A percentile compares a stretch with the other conserved stretches of the same genome.
These are phyloP conservation scores for Ganoderma sp. DNA, from an alignment of 1,284 basidiomycete species.

Conservation along the genomic window DNA sequence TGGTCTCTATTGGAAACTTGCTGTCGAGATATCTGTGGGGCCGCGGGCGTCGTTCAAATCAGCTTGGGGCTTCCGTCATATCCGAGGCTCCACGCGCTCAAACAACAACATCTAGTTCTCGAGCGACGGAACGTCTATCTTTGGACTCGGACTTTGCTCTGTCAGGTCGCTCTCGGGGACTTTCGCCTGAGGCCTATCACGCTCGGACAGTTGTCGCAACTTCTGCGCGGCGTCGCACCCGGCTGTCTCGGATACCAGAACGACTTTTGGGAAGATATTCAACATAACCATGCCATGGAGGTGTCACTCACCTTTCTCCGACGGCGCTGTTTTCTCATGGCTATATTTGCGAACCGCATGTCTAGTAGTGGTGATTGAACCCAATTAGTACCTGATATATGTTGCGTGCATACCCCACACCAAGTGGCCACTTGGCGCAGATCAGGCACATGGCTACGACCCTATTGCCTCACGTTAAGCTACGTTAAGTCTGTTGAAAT, in stretches of 20 bases:
- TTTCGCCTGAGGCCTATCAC: not conserved
- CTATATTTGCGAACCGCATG: not conserved
- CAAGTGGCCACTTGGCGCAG: not conserved
- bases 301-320: not conserved
- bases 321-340: not conserved
- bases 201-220: not conserved
- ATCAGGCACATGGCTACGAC: not conserved
- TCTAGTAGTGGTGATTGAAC: not conserved
- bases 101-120: conserved; percentile 14
- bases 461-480: not conserved
- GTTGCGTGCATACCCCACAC: not conserved
- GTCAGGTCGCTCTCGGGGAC: conserved; percentile 1
- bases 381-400: not conserved
- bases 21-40: conserved; percentile 1
- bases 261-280: conserved; percentile 24
- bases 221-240: conserved; percentile 10
- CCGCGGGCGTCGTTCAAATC: not conserved
- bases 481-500: not conserved
- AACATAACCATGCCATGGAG: not conserved
- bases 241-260: conserved; percentile 27
- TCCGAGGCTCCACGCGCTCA: conserved; percentile 15
- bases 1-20: conserved; percentile 20
- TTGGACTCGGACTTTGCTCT: not conserved
- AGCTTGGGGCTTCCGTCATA: not conserved
- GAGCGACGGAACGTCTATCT: conserved; percentile 2